Base-by-base conservation (phyloP, 2,329 filamentous ascomycete genomes). In the Colletotrichum tropicicola region DNA sequence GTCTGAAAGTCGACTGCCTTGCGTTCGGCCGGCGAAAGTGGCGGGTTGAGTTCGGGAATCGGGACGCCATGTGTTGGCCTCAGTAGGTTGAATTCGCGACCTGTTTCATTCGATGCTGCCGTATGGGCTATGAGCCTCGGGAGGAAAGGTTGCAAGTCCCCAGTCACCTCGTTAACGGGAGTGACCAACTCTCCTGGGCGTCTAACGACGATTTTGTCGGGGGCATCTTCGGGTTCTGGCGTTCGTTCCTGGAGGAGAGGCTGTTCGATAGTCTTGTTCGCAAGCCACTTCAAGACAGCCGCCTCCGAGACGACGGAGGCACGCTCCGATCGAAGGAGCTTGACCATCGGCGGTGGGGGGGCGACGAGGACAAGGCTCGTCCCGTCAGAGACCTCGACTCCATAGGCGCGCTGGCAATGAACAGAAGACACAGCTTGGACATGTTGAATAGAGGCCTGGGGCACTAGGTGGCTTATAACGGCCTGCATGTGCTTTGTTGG, bases 241-340 rank as follows among this genome's bases (percentile, higher is more conserved):
- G 55, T 39, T 44, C 21, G 37, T 21, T 65, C 54, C 37, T 55
- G 65, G 30, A 52, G 49, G 37, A 49, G 54, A 21, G 44, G 53
- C 21, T 59, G 52, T 39, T 52, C 48, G 17, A 39, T 19, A 13
- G 23, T 45, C 30, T 57, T 53, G 55, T 72, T 68, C 37, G 75
- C 73, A 19, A 86, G 73, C 83, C 83, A 87, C 56, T 72, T 74
- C 37, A 86, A 69, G 2, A 84, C 68, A 8, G 76, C 71, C 9
- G 80, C 80, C 68, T 87, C 84, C 21, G 82, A 80, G 23, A 74
- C 71, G 51, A 83, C 73, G 43, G 80, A 77, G 35, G 72, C 77
- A 49, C 79, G 78, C 70, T 87, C 85, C 51, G 75, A 81, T 28
- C 84, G 79, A 30, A 87, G 74, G 27, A 85, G 73, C 57, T 79